Evolutionary conservation across 2,329 filamentous ascomycete species (phyloP).

Genomic region (Epichloe uncinata): DNA sequence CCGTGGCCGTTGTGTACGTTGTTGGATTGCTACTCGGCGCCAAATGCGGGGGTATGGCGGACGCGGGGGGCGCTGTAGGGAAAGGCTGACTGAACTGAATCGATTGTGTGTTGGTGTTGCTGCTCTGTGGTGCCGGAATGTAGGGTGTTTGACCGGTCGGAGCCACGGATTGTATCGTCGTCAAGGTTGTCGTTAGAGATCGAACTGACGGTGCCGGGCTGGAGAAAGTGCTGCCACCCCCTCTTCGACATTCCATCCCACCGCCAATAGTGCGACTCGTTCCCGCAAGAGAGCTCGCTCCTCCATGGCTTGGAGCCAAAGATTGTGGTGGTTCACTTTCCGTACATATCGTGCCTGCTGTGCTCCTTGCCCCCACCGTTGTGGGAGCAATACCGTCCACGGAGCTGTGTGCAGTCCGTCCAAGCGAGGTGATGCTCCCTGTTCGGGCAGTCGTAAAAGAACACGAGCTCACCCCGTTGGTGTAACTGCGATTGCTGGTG

Average conservation of each 20-base stretch:
- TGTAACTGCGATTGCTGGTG: constrained; percentile 8
- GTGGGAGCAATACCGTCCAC: constrained; percentile 43
- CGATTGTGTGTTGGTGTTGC: constrained; percentile 27
- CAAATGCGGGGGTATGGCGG: constrained; percentile 59
- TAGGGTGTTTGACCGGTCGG: constrained; percentile 34
- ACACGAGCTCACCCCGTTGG: constrained; percentile 31
- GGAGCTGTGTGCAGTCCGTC: constrained; percentile 47
- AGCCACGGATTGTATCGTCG: constrained; percentile 67
- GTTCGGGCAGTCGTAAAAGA: constrained; percentile 45
- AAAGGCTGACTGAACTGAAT: constrained; percentile 56
- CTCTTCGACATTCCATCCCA: constrained; percentile 53
- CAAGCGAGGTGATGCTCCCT: constrained; percentile 40
- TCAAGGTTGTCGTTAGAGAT: constrained; percentile 71
- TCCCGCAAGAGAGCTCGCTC: constrained; percentile 51
- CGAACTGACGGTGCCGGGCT: constrained; percentile 70
- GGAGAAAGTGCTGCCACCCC: constrained; percentile 65
- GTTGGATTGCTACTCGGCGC: constrained; percentile 46
- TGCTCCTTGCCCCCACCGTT: constrained; percentile 55
- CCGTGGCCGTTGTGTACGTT: constrained; percentile 65
- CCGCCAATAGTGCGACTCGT: constrained; percentile 59
- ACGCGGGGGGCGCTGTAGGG: constrained; percentile 50
- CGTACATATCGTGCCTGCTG: constrained; percentile 70
- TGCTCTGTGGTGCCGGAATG: constrained; percentile 14
- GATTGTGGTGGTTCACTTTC: constrained; percentile 66
- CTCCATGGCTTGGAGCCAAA: constrained; percentile 56